These are phyloP conservation scores for Piloderma croceum DNA, from an alignment of 768 basidiomycete genomes.

Conservation along the genomic window DNA sequence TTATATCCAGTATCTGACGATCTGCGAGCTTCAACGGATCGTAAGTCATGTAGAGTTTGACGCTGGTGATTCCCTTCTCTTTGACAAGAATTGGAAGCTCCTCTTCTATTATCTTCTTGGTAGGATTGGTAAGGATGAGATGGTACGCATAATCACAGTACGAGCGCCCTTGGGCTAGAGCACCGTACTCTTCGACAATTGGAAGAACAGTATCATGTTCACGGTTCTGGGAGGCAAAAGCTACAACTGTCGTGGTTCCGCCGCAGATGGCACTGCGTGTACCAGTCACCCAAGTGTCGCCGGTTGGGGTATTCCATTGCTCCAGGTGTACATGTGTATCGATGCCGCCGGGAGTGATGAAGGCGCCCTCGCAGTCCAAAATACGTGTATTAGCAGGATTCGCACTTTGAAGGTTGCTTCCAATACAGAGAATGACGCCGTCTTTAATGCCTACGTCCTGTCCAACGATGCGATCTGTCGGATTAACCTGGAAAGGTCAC, in stretches of 20 bases:
- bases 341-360: slow-evolving; percentile 30
- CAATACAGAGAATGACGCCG: too few relatives aligned
- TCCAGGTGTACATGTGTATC: slow-evolving; percentile 33
- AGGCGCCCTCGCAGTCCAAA: slow-evolving; percentile 31
- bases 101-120: slow-evolving; percentile 22
- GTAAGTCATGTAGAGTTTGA: slow-evolving; percentile 28
- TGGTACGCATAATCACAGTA: slow-evolving; percentile 30
- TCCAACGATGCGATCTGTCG: too few relatives aligned
- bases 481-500: too few relatives aligned
- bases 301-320: slow-evolving; percentile 20
- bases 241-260: slow-evolving; percentile 31
- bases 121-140: slow-evolving; percentile 30
- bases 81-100: slow-evolving; percentile 29
- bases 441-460: too few relatives aligned
- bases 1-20: slow-evolving; percentile 26
- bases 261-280: slow-evolving; percentile 20
- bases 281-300: slow-evolving; percentile 29
- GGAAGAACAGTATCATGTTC: slow-evolving; percentile 16
- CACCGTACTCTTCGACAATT: slow-evolving; percentile 29
- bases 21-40: slow-evolving; percentile 27
- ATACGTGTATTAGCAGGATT: too few relatives aligned
- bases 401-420: too few relatives aligned
- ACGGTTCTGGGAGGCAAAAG: slow-evolving; percentile 28
- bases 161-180: slow-evolving; percentile 21
- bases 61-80: slow-evolving; percentile 27